These are phyloP conservation scores for Moniliophthora roreri DNA, from an alignment of 1,284 basidiomycete species.

Conservation along the genomic window DNA sequence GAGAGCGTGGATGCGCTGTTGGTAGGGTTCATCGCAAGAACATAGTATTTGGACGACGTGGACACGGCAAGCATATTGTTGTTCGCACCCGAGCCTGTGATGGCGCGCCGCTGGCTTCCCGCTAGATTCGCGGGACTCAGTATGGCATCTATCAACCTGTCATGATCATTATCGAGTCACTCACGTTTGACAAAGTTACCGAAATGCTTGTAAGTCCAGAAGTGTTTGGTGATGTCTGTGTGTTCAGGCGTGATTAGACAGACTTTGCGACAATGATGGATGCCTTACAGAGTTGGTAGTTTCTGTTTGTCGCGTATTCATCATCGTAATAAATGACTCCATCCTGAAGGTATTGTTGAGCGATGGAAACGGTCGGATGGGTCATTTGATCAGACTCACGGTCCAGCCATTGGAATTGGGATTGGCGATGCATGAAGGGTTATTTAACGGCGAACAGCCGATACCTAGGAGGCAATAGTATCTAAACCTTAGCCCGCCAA, in stretches of 20 bases:
- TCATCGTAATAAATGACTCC: constrained; percentile 39
- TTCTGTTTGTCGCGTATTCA: constrained; percentile 33
- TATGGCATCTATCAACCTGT: neutral
- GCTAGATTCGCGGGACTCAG: constrained; percentile 19
- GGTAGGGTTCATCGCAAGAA: constrained; percentile 37
- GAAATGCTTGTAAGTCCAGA: constrained; percentile 40
- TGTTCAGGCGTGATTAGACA: neutral
- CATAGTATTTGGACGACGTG: constrained; percentile 26
- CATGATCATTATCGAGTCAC: constrained; percentile 9
- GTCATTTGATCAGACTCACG: too few relatives aligned
- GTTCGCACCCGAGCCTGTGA: constrained; percentile 30
- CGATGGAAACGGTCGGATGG: too few relatives aligned
- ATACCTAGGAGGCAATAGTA: constrained; percentile 21
- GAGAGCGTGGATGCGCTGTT: constrained; percentile 27
- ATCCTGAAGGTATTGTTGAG: too few relatives aligned
- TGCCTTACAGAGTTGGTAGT: constrained; percentile 32
- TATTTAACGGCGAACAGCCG: constrained; percentile 31
- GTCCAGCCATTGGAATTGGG: constrained; percentile 37
- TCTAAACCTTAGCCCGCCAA: neutral
- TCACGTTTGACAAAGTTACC: constrained; percentile 39
- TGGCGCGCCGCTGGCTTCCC: constrained; percentile 31
- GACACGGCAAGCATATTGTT: constrained; percentile 32
- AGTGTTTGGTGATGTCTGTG: constrained; percentile 37
- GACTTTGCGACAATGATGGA: constrained; percentile 9
- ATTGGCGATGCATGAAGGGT: constrained; percentile 28